Percentiles rank a stretch among this genome's conserved stretches.
Evolutionary conservation across 352 stramenopile genomes (phyloP).

Genomic region (Phytophthora syringae): DNA sequence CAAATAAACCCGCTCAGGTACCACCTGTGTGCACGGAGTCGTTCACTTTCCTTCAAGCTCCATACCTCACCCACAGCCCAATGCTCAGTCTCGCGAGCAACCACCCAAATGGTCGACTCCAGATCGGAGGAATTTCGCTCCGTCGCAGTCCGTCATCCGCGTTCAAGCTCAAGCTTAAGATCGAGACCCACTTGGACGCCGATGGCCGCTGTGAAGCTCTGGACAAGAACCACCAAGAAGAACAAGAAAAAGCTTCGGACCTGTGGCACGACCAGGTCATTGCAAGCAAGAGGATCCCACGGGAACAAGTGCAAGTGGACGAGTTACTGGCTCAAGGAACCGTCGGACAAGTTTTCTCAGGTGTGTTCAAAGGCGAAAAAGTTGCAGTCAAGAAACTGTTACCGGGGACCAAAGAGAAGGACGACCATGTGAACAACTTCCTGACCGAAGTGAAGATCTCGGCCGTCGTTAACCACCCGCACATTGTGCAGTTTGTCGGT

Average conservation of each 20-base stretch:
- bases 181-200: constrained; percentile 27
- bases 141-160: constrained; percentile 17
- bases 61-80: background rate
- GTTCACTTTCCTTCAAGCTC: constrained; percentile 26
- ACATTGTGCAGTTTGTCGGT: constrained; percentile 59
- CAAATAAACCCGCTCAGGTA: constrained; percentile 17
- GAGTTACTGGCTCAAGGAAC: constrained; percentile 34
- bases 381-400: constrained; percentile 55
- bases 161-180: constrained; percentile 29
- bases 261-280: constrained; percentile 26
- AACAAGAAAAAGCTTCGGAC: constrained; percentile 4
- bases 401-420: constrained; percentile 5
- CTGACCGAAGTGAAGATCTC: constrained; percentile 51
- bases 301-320: constrained; percentile 40
- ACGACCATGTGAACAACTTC: constrained; percentile 41
- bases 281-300: constrained; percentile 27
- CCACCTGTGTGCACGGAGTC: no score
- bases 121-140: constrained; percentile 31
- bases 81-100: constrained; percentile 29
- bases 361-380: constrained; percentile 34
- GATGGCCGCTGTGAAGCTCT: constrained; percentile 8
- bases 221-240: constrained; percentile 4
- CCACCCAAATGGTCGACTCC: no score
- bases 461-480: constrained; percentile 47
- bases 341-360: constrained; percentile 46